phyloP scores from a whole-genome alignment of 169 alveolate genomes.

The Blepharisma undulans region DNA sequence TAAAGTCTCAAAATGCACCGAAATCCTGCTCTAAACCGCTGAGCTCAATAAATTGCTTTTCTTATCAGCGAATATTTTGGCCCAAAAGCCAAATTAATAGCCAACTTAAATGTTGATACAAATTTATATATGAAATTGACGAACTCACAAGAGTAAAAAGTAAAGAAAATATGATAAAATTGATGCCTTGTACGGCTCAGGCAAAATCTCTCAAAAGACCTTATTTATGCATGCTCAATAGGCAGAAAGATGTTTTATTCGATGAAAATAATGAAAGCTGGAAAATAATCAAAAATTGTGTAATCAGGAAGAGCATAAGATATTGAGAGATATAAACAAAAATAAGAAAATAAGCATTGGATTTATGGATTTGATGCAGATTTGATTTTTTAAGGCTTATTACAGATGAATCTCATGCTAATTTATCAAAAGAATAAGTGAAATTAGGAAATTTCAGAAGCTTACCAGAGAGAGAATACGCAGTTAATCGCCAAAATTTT shows the following conservation, averaged over 20 bases:
- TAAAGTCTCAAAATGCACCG: constrained; percentile 87
- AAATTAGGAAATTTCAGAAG: constrained; percentile 40
- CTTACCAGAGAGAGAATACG: constrained; percentile 41
- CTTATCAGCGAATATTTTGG: constrained; percentile 96
- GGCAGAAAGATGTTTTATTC: constrained; percentile 82
- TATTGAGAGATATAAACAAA: constrained; percentile 94
- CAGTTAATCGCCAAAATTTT: constrained; percentile 49
- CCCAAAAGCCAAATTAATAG: constrained; percentile 97
- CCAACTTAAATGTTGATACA: constrained; percentile 92
- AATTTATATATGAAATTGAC: constrained; percentile 87
- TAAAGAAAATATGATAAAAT: constrained; percentile 3
- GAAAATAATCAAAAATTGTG: constrained; percentile 90
- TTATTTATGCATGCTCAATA: constrained; percentile 90
- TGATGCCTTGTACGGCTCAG: constrained; percentile 84
- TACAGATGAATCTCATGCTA: constrained; percentile 95
- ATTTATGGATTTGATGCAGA: constrained; percentile 99
- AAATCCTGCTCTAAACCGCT: constrained; percentile 88
- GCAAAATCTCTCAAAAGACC: constrained; percentile 96
- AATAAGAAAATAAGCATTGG: constrained; percentile 91
- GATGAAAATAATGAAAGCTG: constrained; percentile 90
- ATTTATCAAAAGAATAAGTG: constrained; percentile 93
- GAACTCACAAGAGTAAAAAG: constrained; percentile 37
- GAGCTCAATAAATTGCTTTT: constrained; percentile 90
- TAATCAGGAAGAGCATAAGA: constrained; percentile 99
- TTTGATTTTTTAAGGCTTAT: constrained; percentile 95